Evolutionary conservation across 768 basidiomycete genomes (phyloP), one percentile per base, ranked within the genome.

Genomic region (Clitopilus passeckerianus): DNA sequence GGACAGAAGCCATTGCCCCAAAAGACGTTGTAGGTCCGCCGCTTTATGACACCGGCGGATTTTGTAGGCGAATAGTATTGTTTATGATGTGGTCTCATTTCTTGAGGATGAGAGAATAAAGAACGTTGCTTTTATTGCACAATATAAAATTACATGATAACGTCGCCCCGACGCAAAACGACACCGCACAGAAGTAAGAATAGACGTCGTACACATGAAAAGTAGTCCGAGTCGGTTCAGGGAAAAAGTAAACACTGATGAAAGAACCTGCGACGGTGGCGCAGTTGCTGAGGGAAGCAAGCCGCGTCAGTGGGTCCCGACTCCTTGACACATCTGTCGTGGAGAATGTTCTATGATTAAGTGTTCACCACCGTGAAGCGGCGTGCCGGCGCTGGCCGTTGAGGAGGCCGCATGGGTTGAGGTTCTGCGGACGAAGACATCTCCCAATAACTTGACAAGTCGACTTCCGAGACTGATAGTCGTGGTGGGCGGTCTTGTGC

Each of bases 361-460:
- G 67, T 68, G 57, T 74, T 73, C 59, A 72, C 71, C 37, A 74
- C 69, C 12, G 71, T 70, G 56, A 70, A 74, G 30, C 68, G 66
- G 52, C 69, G 67, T 15, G 68, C 63, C 6, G 60, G 58, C 18
- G 59, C 57, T 41, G 50, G 66, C 1, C 70, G 68, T 20, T 62
- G 64, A 8, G 65, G 67, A 15, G 62, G 65, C n/a, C 60, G 64
- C 46, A 59, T 56, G 12, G 65, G 59, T 15, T 55, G 62, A 33
- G 66, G 60, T 7, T 65, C 64, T 20, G 65, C 65, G 16, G 56
- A 59, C 9, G 66, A 67, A 43, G 67, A 66, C 50, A 68, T 64
- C 20, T 74, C 71, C 56, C 73, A 73, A 57, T 73, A 70, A 37
- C 69, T 71, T n/a, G 69, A 67, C 53, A 73, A 60, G 27, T 71